Base-by-base conservation (phyloP, 75 land plant species). In the Sequoiadendron giganteum region DNA sequence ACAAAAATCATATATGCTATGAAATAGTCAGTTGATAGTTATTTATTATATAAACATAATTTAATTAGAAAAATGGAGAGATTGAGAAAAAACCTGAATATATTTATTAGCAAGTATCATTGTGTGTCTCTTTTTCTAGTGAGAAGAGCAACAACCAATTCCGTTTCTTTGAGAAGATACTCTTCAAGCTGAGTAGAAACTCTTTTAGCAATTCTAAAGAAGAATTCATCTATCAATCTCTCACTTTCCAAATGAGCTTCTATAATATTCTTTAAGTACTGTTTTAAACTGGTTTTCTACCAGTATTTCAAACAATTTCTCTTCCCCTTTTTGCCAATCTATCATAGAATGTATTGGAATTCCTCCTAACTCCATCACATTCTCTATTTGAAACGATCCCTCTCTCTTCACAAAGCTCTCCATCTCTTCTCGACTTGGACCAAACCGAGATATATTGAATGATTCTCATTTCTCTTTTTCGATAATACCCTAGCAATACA, bases 401-500 rank as follows among this genome's bases (percentile, higher is more conserved):
- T 94, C 91, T 52, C 68, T 89, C n/a, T 45, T 49, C 86, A 94
- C 92, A 85, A 86, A 90, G 10, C 86, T 87, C 84, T 88, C 89
- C n/a, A 94, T 39, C 78, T 94, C 96, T 14, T 92, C 90, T 58
- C 48, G 75, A 34, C 80, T 88, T 72, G 94, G 94, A 72, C 92
- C 91, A 78, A 93, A 95, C 48, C 90, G 91, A 75, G 91, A 89
- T 15, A 89, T 88, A 25, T 94, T 91, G 79, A 89, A 93, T 3
- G 92, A 86, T 25, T 94, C 93, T 10, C 90, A 45, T 90, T 90
- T 93, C 77, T 95, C 95, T 72, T 93, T 58, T 25, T 91, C 91
- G 19, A 95, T 82, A 25, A 48, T 48, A 8, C 10, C 49, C 49
- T 48, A 9, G 0, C 10, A 48, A 40, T 40, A 48, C 8, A 48